Evolutionary conservation across 306 rosid genomes (phyloP), one percentile per base, ranked within the genome.

Genomic region (Corylus americana): DNA sequence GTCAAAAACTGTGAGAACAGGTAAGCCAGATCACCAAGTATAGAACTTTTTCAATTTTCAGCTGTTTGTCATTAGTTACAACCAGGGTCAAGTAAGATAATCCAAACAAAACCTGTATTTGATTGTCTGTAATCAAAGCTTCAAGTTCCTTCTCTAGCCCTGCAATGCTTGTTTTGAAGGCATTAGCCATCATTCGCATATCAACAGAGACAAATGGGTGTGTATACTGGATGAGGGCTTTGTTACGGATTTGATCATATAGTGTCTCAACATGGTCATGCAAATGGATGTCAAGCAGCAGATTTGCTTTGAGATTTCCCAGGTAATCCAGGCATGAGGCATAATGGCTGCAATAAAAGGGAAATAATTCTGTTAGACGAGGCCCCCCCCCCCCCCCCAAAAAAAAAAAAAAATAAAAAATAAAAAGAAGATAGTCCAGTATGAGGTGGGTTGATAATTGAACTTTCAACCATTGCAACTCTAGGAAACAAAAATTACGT

Each of bases 131-230:
- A 80, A 96, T 96, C 88, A 96, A 88, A 82, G 97, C 92, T 87
- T 96, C 99, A 14, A 96, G 97, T 88, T 96, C 99, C 87, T 96
- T 96, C 91, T 89, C 92, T 67, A 96, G 89, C 82, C 96, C 99
- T 5, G 87, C 77, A 83, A 93, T 90, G 70, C 90, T 92, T 73
- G 98, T 96, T 88, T 91, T 96, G 90, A 96, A 96, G 80, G 99
- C 99, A 89, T 86, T 83, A 45, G 98, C 99, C 99, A 96, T 96
- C 97, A 87, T 90, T 73, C 80, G 76, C 74, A 96, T 77, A 80
- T 96, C 99, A 76, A 96, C 99, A 18, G 99, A 93, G 14, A 91
- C 90, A 88, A 96, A 96, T 70, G 99, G 99, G 83, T 83, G 97
- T 9, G 96, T 93, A 72, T 96, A 96, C 78, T 94, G 98, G 88